Evolutionary conservation across 495 filamentous ascomycete species (phyloP).

Genomic region (Aspergillus funiculosus): DNA sequence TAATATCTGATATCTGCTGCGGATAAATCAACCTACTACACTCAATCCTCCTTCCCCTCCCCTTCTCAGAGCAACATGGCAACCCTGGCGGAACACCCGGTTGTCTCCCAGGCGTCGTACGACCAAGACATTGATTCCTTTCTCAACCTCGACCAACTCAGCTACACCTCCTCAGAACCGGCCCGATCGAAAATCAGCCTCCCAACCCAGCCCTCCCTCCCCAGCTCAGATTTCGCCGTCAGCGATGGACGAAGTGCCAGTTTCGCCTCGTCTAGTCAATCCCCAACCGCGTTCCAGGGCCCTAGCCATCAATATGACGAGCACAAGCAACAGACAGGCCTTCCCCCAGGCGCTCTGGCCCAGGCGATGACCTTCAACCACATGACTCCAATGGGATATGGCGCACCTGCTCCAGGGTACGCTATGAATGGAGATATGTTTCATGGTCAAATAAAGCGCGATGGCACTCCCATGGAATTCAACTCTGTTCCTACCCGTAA

Average conservation of each 20-base stretch:
- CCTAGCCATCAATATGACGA: constrained; percentile 91
- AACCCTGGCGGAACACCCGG: constrained; percentile 39
- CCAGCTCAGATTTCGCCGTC: constrained; percentile 33
- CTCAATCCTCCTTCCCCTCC: not conserved
- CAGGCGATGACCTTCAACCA: constrained; percentile 63
- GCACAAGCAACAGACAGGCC: constrained; percentile 85
- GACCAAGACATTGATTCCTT: constrained; percentile 48
- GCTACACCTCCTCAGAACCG: constrained; percentile 38
- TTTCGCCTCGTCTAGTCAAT: constrained; percentile 39
- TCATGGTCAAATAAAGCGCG: constrained; percentile 48
- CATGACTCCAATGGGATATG: constrained; percentile 47
- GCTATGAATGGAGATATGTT: constrained; percentile 42
- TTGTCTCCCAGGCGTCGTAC: constrained; percentile 32
- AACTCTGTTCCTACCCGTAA: constrained; percentile 47
- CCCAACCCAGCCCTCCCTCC: constrained; percentile 34
- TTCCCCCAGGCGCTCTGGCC: constrained; percentile 71
- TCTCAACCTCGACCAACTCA: constrained; percentile 46
- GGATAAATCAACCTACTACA: no score
- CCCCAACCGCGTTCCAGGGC: constrained; percentile 57
- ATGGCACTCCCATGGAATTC: constrained; percentile 47
- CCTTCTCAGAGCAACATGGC: constrained; percentile 27
- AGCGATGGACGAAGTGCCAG: constrained; percentile 37
- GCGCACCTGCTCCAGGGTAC: constrained; percentile 43
- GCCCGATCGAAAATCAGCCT: constrained; percentile 37
- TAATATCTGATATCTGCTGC: no score